Percentiles rank a stretch among this genome's conserved stretches.
phyloP scores from a whole-genome alignment of 2,329 filamentous ascomycete species.

The Phyllosticta citriasiana region DNA sequence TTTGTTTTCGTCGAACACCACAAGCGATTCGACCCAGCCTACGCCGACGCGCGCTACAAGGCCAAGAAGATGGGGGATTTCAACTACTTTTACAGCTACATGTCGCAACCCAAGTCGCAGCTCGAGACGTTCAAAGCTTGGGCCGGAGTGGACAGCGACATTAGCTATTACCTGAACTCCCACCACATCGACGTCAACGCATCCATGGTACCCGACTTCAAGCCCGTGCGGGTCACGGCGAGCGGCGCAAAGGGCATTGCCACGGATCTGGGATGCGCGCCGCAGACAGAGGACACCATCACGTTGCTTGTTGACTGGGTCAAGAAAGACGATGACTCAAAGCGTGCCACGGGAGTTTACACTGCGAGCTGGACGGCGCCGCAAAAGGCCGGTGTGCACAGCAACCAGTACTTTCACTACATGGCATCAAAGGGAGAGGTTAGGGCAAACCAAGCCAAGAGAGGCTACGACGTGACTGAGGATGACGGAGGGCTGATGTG shows the following conservation, averaged over 20 bases:
- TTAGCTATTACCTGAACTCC: slow-evolving; percentile 91
- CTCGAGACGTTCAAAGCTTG: slow-evolving; percentile 91
- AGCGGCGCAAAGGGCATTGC: slow-evolving; percentile 71
- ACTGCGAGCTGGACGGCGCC: slow-evolving; percentile 93
- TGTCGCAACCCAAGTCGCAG: slow-evolving; percentile 86
- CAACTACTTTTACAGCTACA: slow-evolving; percentile 98
- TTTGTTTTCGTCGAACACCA: slow-evolving; percentile 94
- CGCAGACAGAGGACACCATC: slow-evolving; percentile 85
- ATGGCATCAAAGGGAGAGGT: slow-evolving; percentile 78
- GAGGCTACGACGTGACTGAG: slow-evolving; percentile 89
- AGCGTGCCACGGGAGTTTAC: slow-evolving; percentile 78
- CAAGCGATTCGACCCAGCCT: slow-evolving; percentile 91
- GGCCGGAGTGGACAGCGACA: slow-evolving; percentile 86
- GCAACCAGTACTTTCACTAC: slow-evolving; percentile 95
- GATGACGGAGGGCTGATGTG: slow-evolving; percentile 64
- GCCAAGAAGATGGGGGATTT: slow-evolving; percentile 76
- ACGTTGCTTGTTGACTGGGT: slow-evolving; percentile 83
- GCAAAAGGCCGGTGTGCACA: slow-evolving; percentile 87
- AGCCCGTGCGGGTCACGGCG: slow-evolving; percentile 69
- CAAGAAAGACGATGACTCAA: slow-evolving; percentile 56
- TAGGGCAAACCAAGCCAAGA: slow-evolving; percentile 83
- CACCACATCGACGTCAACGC: slow-evolving; percentile 92
- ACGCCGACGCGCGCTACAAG: slow-evolving; percentile 74
- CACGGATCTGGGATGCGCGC: slow-evolving; percentile 64
- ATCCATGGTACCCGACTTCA: slow-evolving; percentile 77